Conservation (phyloP, 192 early-diverging fungal species). For the Coemansia sp. region DNA sequence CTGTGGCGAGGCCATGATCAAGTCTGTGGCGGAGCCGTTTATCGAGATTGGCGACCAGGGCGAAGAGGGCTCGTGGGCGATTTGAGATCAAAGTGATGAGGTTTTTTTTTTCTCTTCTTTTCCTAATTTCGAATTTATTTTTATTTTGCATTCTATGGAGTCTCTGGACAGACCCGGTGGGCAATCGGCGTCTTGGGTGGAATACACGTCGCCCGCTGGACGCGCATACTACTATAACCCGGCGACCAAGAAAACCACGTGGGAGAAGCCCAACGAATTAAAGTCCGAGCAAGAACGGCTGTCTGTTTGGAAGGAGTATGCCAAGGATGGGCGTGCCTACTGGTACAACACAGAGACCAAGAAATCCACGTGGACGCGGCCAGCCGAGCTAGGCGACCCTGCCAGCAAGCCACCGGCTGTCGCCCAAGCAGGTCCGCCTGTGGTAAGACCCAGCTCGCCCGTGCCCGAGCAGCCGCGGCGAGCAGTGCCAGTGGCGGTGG, state of each 20-base stretch:
- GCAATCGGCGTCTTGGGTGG: conserved; percentile 58
- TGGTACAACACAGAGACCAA: conserved; percentile 79
- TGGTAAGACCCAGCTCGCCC: background rate
- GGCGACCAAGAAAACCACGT: conserved; percentile 71
- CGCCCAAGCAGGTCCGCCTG: background rate
- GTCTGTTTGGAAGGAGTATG: conserved; percentile 84
- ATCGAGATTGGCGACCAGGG: conserved; percentile 55
- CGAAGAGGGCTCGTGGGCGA: conserved; percentile 61
- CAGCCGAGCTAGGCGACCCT: conserved; percentile 55
- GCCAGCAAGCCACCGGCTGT: background rate
- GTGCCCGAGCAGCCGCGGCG: background rate
- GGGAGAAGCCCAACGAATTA: conserved; percentile 94
- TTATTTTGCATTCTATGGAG: background rate
- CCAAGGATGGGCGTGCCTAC: conserved; percentile 76
- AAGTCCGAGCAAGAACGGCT: conserved; percentile 70
- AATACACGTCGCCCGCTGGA: conserved; percentile 77
- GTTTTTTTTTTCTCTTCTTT: background rate
- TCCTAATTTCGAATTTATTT: background rate
- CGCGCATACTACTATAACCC: conserved; percentile 85
- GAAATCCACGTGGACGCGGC: conserved; percentile 84
- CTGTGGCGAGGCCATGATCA: conserved; percentile 97
- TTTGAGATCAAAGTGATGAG: conserved; percentile 54
- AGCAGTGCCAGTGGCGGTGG: conserved; percentile 9
- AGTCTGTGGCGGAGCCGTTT: conserved; percentile 81
- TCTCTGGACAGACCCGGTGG: background rate